These are phyloP conservation scores for Punica granatum DNA, from an alignment of 345 rosid species.

Conservation along the genomic window DNA sequence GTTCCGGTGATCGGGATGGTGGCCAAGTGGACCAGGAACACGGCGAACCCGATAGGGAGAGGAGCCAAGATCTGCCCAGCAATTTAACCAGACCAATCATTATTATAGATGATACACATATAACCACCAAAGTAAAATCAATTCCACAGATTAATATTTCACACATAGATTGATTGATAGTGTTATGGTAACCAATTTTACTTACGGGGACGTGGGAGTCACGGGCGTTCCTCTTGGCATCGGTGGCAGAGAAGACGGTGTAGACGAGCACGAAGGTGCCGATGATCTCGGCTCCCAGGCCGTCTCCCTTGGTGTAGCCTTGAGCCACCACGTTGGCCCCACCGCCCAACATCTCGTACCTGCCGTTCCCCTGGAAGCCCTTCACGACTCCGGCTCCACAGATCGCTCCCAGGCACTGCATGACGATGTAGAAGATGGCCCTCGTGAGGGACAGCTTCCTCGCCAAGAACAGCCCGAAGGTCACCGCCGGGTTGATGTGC, in stretches of 20 bases:
- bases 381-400: constrained; percentile 28
- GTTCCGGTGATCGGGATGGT: constrained; percentile 29
- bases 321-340: constrained; percentile 20
- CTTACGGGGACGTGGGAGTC: constrained; percentile 31
- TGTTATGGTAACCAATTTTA: neutral
- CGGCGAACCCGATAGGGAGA: constrained; percentile 43
- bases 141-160: neutral
- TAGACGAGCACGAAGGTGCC: constrained; percentile 22
- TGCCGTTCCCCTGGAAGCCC: constrained; percentile 18
- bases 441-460: constrained; percentile 28
- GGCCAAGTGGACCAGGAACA: constrained; percentile 41
- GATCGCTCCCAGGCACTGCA: constrained; percentile 26
- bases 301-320: constrained; percentile 27
- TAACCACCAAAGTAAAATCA: neutral
- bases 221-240: constrained; percentile 39
- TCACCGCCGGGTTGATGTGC: constrained; percentile 29
- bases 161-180: too few relatives aligned
- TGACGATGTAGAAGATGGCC: constrained; percentile 24
- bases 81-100: neutral
- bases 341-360: constrained; percentile 15
- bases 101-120: neutral
- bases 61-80: constrained; percentile 29
- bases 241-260: constrained; percentile 42
- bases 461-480: constrained; percentile 26
- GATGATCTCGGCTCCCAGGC: constrained; percentile 21